These are phyloP conservation scores for Xylaria acuta DNA, from an alignment of 495 filamentous ascomycete genomes.

Conservation along the genomic window DNA sequence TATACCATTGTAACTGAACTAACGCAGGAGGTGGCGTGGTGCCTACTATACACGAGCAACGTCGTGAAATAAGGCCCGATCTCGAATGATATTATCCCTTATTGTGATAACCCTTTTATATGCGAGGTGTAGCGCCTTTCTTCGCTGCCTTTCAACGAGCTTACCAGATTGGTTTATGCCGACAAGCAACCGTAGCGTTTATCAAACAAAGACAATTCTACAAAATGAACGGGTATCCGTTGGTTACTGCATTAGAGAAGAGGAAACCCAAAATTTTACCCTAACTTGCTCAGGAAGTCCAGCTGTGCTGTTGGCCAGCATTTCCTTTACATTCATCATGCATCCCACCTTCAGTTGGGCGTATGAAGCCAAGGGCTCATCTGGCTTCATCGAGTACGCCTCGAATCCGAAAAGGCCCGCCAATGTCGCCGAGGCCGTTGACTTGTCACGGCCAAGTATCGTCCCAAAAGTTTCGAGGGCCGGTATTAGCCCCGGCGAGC, in stretches of 20 bases:
- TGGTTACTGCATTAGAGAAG: neutral
- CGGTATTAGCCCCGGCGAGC: neutral
- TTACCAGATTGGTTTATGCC: neutral
- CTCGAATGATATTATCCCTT: neutral
- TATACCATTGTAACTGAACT: neutral
- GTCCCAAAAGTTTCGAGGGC: neutral
- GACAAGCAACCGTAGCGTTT: neutral
- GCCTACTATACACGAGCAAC: neutral
- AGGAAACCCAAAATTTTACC: neutral
- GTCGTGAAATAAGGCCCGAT: neutral
- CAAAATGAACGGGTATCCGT: neutral
- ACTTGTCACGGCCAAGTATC: neutral
- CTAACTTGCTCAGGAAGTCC: neutral
- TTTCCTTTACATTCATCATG: neutral
- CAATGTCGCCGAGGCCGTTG: neutral
- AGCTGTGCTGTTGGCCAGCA: neutral
- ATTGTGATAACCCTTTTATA: slow-evolving; percentile 4
- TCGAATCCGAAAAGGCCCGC: neutral
- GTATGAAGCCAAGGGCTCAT: neutral
- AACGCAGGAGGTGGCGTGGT: neutral
- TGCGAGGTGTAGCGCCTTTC: neutral
- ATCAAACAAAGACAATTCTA: neutral
- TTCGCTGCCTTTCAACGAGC: slow-evolving; percentile 10
- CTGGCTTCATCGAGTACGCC: neutral
- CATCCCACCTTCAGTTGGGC: neutral